Percentiles rank a stretch among this genome's conserved stretches.
Evolutionary conservation across 75 land plant genomes (phyloP).

Genomic region (Isoetes taiwanensis): DNA sequence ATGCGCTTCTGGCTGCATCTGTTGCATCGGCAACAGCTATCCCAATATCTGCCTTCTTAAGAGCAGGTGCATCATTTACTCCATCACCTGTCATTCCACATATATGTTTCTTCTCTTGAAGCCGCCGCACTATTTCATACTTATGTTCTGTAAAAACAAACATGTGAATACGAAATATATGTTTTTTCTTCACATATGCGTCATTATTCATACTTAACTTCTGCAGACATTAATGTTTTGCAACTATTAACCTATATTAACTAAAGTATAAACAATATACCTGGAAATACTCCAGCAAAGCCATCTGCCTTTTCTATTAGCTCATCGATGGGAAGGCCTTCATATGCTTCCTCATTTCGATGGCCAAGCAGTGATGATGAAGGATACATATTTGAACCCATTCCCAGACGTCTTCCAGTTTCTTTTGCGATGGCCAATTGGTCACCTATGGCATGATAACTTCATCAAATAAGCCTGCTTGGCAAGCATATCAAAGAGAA

Average conservation of each 20-base stretch:
- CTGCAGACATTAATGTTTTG: background rate
- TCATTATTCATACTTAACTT: background rate
- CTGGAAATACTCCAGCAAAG: constrained; percentile 85
- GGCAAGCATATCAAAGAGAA: background rate
- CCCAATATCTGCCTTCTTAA: constrained; percentile 62
- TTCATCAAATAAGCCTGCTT: background rate
- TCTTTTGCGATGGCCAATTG: constrained; percentile 90
- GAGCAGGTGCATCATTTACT: constrained; percentile 64
- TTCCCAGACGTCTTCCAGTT: constrained; percentile 75
- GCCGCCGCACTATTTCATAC: constrained; percentile 43
- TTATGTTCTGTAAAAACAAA: constrained; percentile 38
- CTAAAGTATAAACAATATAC: constrained; percentile 19
- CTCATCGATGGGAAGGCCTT: constrained; percentile 57
- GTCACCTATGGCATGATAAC: constrained; percentile 36
- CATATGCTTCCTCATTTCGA: constrained; percentile 48
- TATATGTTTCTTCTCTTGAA: constrained; percentile 50
- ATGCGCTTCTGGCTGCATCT: constrained; percentile 46
- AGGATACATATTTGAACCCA: constrained; percentile 90
- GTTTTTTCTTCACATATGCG: background rate
- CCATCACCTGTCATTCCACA: constrained; percentile 76
- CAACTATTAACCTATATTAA: background rate
- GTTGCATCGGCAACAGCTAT: constrained; percentile 55
- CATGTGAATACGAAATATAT: background rate
- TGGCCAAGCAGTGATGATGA: constrained; percentile 69
- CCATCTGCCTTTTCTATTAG: constrained; percentile 88